Evolutionary conservation across 2,329 filamentous ascomycete genomes (phyloP).

Genomic region (Ceratocystis eucalypticola): DNA sequence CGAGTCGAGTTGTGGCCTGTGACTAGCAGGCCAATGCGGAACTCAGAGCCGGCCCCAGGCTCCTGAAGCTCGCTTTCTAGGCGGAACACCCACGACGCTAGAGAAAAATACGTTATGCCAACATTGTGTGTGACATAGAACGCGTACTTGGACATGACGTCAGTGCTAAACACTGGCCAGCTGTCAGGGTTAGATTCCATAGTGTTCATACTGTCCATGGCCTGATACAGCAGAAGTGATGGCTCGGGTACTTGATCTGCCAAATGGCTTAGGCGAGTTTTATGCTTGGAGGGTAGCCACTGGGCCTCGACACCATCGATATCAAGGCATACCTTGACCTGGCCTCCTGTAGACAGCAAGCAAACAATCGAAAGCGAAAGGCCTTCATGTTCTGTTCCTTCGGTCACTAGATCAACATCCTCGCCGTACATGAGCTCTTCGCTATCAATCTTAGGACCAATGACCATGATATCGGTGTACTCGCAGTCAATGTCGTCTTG

Average conservation of each 20-base stretch:
- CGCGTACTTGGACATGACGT: slow-evolving; percentile 47
- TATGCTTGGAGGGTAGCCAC: slow-evolving; percentile 47
- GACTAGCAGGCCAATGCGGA: slow-evolving; percentile 46
- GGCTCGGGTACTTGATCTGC: slow-evolving; percentile 31
- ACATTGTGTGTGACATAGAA: slow-evolving; percentile 50
- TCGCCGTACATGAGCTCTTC: slow-evolving; percentile 51
- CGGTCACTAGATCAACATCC: slow-evolving; percentile 46
- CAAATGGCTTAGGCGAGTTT: slow-evolving; percentile 33
- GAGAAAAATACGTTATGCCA: slow-evolving; percentile 46
- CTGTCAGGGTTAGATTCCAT: slow-evolving; percentile 41
- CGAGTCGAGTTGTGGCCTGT: slow-evolving; percentile 43
- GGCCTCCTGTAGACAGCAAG: slow-evolving; percentile 46
- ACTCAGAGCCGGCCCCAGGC: slow-evolving; percentile 45
- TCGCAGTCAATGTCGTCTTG: slow-evolving; percentile 44
- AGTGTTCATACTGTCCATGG: slow-evolving; percentile 44
- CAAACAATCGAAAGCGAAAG: slow-evolving; percentile 47
- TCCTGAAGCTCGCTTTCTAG: slow-evolving; percentile 47
- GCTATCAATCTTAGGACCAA: slow-evolving; percentile 48
- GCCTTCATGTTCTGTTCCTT: slow-evolving; percentile 44
- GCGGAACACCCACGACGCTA: slow-evolving; percentile 50
- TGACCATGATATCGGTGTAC: slow-evolving; percentile 48
- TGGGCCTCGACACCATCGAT: slow-evolving; percentile 50
- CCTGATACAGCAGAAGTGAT: slow-evolving; percentile 46
- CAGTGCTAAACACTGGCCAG: slow-evolving; percentile 51
- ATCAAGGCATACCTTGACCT: slow-evolving; percentile 48